Percentiles rank a stretch among this genome's conserved stretches.
These are phyloP conservation scores for Eremothecium cymbalariae DNA, from an alignment of 1,139 yeast genomes.

Conservation along the genomic window DNA sequence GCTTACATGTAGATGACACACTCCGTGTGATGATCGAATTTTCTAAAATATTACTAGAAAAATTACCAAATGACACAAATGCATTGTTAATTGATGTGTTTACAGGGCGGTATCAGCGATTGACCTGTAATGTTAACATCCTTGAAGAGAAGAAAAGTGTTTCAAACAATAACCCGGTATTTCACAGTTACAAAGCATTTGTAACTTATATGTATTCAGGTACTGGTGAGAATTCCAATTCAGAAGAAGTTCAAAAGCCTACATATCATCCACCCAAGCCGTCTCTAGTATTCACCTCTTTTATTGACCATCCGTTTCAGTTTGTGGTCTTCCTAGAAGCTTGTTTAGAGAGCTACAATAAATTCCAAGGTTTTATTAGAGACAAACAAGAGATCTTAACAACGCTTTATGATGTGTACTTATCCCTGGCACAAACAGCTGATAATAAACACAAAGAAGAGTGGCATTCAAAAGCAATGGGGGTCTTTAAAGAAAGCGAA, in stretches of 20 bases:
- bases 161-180: slow-evolving; percentile 29
- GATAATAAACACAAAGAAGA: slow-evolving; percentile 31
- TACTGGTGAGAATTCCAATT: not conserved
- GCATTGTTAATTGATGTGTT: slow-evolving; percentile 75
- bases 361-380: slow-evolving; percentile 58
- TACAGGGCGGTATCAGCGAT: slow-evolving; percentile 70
- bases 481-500: slow-evolving; percentile 40
- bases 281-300: slow-evolving; percentile 75
- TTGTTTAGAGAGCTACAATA: slow-evolving; percentile 70
- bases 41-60: slow-evolving; percentile 57
- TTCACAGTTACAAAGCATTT: slow-evolving; percentile 68
- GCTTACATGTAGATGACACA: slow-evolving; percentile 71
- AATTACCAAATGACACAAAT: slow-evolving; percentile 74
- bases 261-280: slow-evolving; percentile 93
- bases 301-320: slow-evolving; percentile 74
- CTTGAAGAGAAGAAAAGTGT: slow-evolving; percentile 7
- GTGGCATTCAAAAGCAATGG: slow-evolving; percentile 63
- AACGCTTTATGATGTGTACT: slow-evolving; percentile 75
- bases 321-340: slow-evolving; percentile 94
- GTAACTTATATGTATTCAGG: slow-evolving; percentile 45
- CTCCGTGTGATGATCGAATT: slow-evolving; percentile 59
- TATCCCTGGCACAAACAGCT: slow-evolving; percentile 47
- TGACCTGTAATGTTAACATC: slow-evolving; percentile 12
- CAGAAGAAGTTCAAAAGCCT: slow-evolving; percentile 36
- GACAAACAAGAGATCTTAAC: slow-evolving; percentile 68